phyloP scores from a whole-genome alignment of 2,329 filamentous ascomycete species.

The Calonectria fujianensis region DNA sequence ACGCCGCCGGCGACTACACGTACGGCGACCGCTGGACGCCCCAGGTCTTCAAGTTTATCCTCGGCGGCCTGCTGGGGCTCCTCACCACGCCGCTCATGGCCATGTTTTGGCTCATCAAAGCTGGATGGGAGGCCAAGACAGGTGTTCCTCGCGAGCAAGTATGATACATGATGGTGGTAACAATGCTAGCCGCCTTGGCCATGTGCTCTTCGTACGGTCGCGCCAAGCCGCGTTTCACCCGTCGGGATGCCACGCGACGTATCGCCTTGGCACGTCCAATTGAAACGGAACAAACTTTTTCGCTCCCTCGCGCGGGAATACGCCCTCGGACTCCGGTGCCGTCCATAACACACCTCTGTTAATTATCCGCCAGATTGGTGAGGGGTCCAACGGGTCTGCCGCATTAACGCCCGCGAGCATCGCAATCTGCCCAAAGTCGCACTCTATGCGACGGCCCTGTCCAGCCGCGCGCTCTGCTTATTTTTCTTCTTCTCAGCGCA shows the following conservation, averaged over 20 bases:
- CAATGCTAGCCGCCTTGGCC: not conserved
- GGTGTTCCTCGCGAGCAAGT: not conserved
- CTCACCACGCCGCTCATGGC: conserved; percentile 69
- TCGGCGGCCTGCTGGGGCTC: conserved; percentile 67
- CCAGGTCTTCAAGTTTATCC: conserved; percentile 69
- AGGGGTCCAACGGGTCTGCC: not conserved
- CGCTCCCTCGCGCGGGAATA: conserved; percentile 9
- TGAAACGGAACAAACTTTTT: conserved; percentile 19
- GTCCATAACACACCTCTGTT: not conserved
- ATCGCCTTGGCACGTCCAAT: not conserved
- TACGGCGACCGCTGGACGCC: conserved; percentile 67
- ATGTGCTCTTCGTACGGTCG: not conserved
- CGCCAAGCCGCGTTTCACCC: conserved; percentile 15
- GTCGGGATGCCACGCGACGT: not conserved
- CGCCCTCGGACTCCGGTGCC: not conserved
- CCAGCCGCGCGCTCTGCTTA: not conserved
- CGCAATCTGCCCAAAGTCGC: conserved; percentile 6
- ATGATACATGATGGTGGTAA: not conserved
- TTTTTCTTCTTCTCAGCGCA: not conserved
- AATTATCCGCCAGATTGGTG: not conserved
- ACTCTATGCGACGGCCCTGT: not conserved
- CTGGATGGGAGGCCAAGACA: conserved; percentile 63
- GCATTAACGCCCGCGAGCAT: not conserved
- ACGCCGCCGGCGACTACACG: conserved; percentile 64
- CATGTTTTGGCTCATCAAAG: conserved; percentile 70